Evolutionary conservation across 352 stramenopile genomes (phyloP).

Genomic region (Globisporangium middletonii): DNA sequence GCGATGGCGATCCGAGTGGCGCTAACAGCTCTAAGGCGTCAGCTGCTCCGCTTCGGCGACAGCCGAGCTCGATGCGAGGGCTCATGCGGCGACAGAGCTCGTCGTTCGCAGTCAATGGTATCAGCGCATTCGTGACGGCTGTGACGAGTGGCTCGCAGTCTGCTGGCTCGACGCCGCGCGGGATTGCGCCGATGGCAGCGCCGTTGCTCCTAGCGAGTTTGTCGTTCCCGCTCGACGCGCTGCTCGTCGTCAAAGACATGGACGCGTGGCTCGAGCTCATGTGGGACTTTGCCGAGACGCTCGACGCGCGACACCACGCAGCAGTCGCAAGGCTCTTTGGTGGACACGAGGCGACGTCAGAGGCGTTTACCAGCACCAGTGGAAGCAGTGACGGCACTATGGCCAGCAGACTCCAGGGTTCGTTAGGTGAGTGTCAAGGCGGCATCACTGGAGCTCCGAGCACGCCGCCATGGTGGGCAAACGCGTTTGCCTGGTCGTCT

Average conservation of each 20-base stretch:
- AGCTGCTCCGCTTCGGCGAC: neutral
- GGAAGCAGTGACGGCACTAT: neutral
- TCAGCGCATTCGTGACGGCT: neutral
- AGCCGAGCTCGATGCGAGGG: slow-evolving; percentile 2
- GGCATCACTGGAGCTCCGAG: too few relatives aligned
- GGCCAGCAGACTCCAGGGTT: too few relatives aligned
- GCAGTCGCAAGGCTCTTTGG: slow-evolving; percentile 4
- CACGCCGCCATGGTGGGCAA: neutral
- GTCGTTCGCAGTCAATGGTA: slow-evolving; percentile 1
- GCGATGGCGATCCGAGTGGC: neutral
- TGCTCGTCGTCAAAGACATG: neutral
- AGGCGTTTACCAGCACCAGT: neutral
- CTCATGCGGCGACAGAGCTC: neutral
- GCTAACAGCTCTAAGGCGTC: too few relatives aligned
- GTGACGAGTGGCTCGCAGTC: too few relatives aligned
- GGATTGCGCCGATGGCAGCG: neutral
- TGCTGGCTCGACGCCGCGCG: neutral
- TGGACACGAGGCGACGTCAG: neutral
- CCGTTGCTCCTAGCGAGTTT: slow-evolving; percentile 3
- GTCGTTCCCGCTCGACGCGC: slow-evolving; percentile 5
- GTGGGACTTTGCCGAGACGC: slow-evolving; percentile 7
- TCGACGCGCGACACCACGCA: slow-evolving; percentile 3
- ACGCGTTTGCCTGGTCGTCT: neutral
- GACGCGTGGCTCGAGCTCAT: slow-evolving; percentile 10
- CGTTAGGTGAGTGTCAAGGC: too few relatives aligned